phyloP scores from a whole-genome alignment of 2,329 filamentous ascomycete genomes.

The Colletotrichum sp. region DNA sequence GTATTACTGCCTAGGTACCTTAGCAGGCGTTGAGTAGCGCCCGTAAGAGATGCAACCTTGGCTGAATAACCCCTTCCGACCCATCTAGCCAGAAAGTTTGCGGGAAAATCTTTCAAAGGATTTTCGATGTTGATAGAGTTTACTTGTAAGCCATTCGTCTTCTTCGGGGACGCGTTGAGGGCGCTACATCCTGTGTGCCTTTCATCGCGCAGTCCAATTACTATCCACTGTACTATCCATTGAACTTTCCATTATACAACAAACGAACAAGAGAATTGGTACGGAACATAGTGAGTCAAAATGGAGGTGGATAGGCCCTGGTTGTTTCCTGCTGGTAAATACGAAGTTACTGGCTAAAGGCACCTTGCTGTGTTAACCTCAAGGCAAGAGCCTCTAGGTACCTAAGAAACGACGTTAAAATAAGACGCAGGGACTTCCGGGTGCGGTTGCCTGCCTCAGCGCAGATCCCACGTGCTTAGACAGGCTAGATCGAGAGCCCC shows the following conservation, averaged over 20 bases:
- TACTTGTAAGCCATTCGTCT: not conserved
- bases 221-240: not conserved
- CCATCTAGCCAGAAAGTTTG: not conserved
- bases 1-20: not conserved
- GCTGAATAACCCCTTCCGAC: not conserved
- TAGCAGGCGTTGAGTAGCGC: not conserved
- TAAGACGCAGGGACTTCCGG: not conserved
- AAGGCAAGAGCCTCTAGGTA: not conserved
- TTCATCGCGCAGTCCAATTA: not conserved
- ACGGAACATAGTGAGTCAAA: not conserved
- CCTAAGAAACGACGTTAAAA: not conserved
- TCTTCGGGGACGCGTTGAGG: not conserved
- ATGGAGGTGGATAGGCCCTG: not conserved
- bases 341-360: not conserved
- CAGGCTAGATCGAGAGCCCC: not conserved
- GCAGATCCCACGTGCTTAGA: conserved; percentile 9
- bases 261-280: not conserved
- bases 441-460: not conserved
- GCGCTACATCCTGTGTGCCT: not conserved
- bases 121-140: not conserved
- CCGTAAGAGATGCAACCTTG: not conserved
- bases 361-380: not conserved
- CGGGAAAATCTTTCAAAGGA: not conserved
- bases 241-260: not conserved
- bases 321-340: not conserved